Evolutionary conservation across 73 alveolate species (phyloP).

Genomic region (Paramecium caudatum): DNA sequence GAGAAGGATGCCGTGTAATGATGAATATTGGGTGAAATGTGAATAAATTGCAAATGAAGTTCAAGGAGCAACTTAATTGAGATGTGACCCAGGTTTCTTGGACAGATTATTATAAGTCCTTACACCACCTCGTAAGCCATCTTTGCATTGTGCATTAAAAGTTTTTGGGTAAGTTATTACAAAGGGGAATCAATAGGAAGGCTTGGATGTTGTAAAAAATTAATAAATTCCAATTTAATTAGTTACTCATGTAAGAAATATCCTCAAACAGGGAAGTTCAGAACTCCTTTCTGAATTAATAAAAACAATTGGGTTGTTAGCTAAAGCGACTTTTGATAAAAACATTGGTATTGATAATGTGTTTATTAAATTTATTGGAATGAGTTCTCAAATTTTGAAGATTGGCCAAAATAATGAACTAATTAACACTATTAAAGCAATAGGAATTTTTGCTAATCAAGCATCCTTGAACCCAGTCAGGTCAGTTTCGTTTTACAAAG

Average conservation of each 20-base stretch:
- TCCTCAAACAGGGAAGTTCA: slow-evolving; percentile 78
- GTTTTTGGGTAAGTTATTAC: slow-evolving; percentile 88
- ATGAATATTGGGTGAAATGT: slow-evolving; percentile 89
- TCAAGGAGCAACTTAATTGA: slow-evolving; percentile 93
- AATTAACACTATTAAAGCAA: slow-evolving; percentile 81
- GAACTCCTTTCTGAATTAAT: slow-evolving; percentile 92
- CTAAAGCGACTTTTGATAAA: slow-evolving; percentile 88
- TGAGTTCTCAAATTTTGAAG: slow-evolving; percentile 11
- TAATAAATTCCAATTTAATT: slow-evolving; percentile 84
- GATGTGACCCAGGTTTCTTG: slow-evolving; percentile 93
- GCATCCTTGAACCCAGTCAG: slow-evolving; percentile 95
- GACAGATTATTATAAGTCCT: slow-evolving; percentile 85
- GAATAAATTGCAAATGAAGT: slow-evolving; percentile 92
- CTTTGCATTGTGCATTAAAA: slow-evolving; percentile 82
- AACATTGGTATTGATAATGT: slow-evolving; percentile 85
- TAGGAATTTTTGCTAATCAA: slow-evolving; percentile 94
- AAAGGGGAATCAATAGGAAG: slow-evolving; percentile 88
- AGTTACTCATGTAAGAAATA: slow-evolving; percentile 74
- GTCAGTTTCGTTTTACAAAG: slow-evolving; percentile 89
- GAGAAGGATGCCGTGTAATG: slow-evolving; percentile 80
- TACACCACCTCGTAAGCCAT: slow-evolving; percentile 86
- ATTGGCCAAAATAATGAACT: slow-evolving; percentile 44
- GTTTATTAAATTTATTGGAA: slow-evolving; percentile 6
- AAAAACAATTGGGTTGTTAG: slow-evolving; percentile 90
- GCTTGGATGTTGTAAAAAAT: slow-evolving; percentile 92